Evolutionary conservation across 129 eudicot species (phyloP).

Genomic region (Pulicaria dysenterica): DNA sequence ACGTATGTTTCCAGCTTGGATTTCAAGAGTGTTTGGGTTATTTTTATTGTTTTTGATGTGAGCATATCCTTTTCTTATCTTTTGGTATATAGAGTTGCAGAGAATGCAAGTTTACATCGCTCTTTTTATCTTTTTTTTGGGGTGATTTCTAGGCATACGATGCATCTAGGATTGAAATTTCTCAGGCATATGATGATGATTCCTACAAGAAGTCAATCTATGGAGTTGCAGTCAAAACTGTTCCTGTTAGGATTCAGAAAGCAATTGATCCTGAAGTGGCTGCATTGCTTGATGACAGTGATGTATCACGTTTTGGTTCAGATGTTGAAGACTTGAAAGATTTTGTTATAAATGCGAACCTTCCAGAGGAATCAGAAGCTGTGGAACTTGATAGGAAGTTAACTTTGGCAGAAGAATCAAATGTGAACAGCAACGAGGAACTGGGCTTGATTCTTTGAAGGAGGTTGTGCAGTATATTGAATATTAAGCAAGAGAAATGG

Average conservation of each 20-base stretch:
- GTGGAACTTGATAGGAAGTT: constrained; percentile 34
- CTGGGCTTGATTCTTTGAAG: no score
- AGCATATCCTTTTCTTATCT: not conserved
- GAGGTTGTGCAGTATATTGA: no score
- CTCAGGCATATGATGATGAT: constrained; percentile 48
- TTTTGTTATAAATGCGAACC: constrained; percentile 76
- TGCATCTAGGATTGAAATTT: constrained; percentile 72
- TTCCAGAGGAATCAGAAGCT: constrained; percentile 50
- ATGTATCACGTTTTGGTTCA: constrained; percentile 65
- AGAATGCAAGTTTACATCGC: not conserved
- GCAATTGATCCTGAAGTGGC: constrained; percentile 89
- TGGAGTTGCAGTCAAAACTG: constrained; percentile 74
- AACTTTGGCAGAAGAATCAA: constrained; percentile 27
- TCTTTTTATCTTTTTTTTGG: not conserved
- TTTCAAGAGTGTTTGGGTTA: not conserved
- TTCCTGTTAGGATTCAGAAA: constrained; percentile 70
- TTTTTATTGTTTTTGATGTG: no score
- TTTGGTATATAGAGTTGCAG: not conserved
- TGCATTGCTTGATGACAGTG: constrained; percentile 77
- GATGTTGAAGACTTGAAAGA: constrained; percentile 83
- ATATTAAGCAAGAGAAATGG: no score
- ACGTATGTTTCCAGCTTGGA: not conserved
- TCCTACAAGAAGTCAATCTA: constrained; percentile 56
- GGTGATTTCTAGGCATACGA: constrained; percentile 70
- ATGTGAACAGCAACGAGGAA: constrained; percentile 27